Base-by-base conservation (phyloP, 805 yeast genomes). In the Debaryomyces castellii region DNA sequence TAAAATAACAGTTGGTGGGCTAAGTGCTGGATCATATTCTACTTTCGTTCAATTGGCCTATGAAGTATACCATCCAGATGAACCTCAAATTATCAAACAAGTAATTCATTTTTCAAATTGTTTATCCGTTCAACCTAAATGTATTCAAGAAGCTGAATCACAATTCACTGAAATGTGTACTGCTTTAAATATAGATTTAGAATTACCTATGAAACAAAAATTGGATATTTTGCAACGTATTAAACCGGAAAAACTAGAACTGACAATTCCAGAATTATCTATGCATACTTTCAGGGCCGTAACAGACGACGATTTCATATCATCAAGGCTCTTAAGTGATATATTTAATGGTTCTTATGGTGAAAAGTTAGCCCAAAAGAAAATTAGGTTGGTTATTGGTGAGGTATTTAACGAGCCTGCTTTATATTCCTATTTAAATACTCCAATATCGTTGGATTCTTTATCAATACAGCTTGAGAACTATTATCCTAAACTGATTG, bases 11-110 rank as follows among this genome's bases (percentile, higher is more conserved):
- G 58, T 75, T 25, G 66, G 71, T 30, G 82, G 82, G 5, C 62
- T 76, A 36, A 66, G 74, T 28, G 78, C 81, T 4, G 83, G 82
- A 5, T 40, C 43, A 7, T 64, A 69, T 44, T 66, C 74, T 5
- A 62, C 73, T 2, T 67, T 68, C 40, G 69, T 65, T 51, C 78
- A 73, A 51, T 44, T 72, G 24, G 69, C 70, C 1, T 72, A 72
- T 51, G 77, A 73, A 49, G 27, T 69, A 9, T 73, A 73, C 49
- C 67, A 73, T 45, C 71, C 73, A 8, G 63, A 67, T 25, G 74
- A 30, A 3, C 39, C 48, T 10, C 77, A 69, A 51, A 62, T 71
- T 39, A 71, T 73, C 49, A 71, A 71, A 49, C 67, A 67, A 49
- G 58, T 55, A 16, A 51, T 60, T n/a, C 63, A 62, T 46, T 57